Percentiles rank a stretch among this genome's conserved stretches.
Evolutionary conservation across 78 protist genomes (phyloP).

Genomic region (Dictyostelium citrinum): DNA sequence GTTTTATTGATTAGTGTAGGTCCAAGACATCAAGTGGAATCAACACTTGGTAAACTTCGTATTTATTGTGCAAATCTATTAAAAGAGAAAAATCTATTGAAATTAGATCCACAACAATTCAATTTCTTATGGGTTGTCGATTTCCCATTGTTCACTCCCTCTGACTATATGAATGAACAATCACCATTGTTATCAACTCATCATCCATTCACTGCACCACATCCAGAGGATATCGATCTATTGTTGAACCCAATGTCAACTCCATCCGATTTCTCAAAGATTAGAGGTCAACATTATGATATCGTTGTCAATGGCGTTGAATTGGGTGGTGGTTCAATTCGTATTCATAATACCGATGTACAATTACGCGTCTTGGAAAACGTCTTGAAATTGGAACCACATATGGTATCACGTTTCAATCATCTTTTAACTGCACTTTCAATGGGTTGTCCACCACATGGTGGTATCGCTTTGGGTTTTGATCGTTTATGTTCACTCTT

Average conservation of each 20-base stretch:
- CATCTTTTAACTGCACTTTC: constrained; percentile 77
- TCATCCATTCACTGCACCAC: constrained; percentile 96
- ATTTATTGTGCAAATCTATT: constrained; percentile 17
- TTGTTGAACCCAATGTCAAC: background rate
- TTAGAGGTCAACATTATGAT: constrained; percentile 87
- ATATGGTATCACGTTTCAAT: constrained; percentile 38
- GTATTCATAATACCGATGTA: constrained; percentile 83
- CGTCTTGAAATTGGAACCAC: constrained; percentile 1
- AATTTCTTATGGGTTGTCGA: constrained; percentile 92
- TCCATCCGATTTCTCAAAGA: constrained; percentile 4
- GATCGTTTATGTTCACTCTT: constrained; percentile 84
- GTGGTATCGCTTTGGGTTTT: constrained; percentile 89
- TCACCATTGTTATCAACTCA: constrained; percentile 69
- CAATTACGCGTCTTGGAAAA: constrained; percentile 77
- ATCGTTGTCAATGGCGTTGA: constrained; percentile 92
- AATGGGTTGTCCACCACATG: constrained; percentile 87
- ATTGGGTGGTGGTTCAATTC: constrained; percentile 94
- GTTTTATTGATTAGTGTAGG: constrained; percentile 61
- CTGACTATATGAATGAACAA: constrained; percentile 21
- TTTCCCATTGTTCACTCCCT: constrained; percentile 89
- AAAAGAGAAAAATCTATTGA: constrained; percentile 14
- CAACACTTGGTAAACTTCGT: constrained; percentile 34
- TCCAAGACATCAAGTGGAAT: constrained; percentile 46
- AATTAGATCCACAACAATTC: constrained; percentile 65
- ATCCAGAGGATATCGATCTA: constrained; percentile 65